Evolutionary conservation across 75 land plant species (phyloP), one percentile per base, ranked within the genome.

Genomic region (Picea glauca): DNA sequence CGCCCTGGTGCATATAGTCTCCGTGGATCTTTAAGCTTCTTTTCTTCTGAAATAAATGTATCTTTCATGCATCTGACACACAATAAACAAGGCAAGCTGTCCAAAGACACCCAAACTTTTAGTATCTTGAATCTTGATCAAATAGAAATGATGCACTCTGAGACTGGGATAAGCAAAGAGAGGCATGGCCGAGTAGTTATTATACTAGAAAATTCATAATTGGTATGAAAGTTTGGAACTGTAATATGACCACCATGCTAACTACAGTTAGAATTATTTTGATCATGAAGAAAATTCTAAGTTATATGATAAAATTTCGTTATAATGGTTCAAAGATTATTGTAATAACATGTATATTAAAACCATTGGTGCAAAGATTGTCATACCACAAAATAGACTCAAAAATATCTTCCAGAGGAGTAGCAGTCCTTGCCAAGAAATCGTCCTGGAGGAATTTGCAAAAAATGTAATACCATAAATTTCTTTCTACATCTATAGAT

Each of bases 1-100:
- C 92, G 86, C 66, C 99, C 99, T 50, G 99, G 98, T 58, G 96
- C 93, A 91, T 93, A 98, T 0, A 98, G 83, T 72, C 99, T 81
- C 60, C 91, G 83, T 58, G 92, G 92, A 80, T 98, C 94, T 64
- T 84, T 88, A 38, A 94, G 79, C 85, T 77, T 81, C 68, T 75
- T 85, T 76, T 92, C 84, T 84, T 94, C 92, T 38, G 86, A 77
- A 23, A 80, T 83, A 79, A 83, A 94, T 64, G 92, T 94, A 77
- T 94, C 96, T 78, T 80, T 92, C 83, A 90, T 78, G 83, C 95
- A 93, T 87, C 85, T 87, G 58, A 89, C 15, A 68, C 90, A 90
- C 54, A 94, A 68, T 58, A 89, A 73, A 87, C 93, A 94, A 9
- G 95, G 95, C 81, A 94, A 84, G 79, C 98, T 92, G 90, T 83